phyloP scores from a whole-genome alignment of 768 basidiomycete species.

The Phlebiopsis gigantea region DNA sequence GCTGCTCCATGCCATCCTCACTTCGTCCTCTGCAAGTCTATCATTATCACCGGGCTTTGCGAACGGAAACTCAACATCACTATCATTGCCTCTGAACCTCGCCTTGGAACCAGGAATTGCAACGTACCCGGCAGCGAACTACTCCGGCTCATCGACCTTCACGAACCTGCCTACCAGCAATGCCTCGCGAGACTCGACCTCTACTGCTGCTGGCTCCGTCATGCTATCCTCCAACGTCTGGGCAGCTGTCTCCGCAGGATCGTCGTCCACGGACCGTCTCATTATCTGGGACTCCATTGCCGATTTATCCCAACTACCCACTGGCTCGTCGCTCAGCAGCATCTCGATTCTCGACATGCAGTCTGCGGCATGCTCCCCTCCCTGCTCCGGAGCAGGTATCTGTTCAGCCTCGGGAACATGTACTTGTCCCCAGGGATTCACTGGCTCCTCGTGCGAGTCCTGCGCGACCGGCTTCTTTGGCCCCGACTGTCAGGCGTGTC shows the following conservation, averaged over 20 bases:
- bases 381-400: constrained; percentile 67
- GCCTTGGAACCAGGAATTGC: constrained; percentile 62
- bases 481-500: constrained; percentile 63
- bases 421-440: constrained; percentile 68
- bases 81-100: constrained; percentile 64
- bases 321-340: constrained; percentile 34
- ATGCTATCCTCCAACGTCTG: constrained; percentile 65
- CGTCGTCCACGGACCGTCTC: constrained; percentile 44
- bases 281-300: constrained; percentile 79
- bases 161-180: constrained; percentile 51
- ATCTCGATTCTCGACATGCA: constrained; percentile 68
- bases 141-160: constrained; percentile 62
- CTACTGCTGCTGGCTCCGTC: constrained; percentile 55
- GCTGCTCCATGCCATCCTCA: constrained; percentile 62
- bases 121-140: constrained; percentile 56
- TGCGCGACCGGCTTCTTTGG: constrained; percentile 78
- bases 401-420: constrained; percentile 72
- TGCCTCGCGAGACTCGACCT: constrained; percentile 34
- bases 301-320: constrained; percentile 65
- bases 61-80: constrained; percentile 41
- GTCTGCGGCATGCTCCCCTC: constrained; percentile 68
- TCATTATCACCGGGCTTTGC: constrained; percentile 59
- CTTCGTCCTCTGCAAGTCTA: constrained; percentile 56
- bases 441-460: constrained; percentile 72
- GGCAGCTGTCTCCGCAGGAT: constrained; percentile 56